Conservation (phyloP, 495 filamentous ascomycete species). For the Pseudoneurospora amorphoporcata region DNA sequence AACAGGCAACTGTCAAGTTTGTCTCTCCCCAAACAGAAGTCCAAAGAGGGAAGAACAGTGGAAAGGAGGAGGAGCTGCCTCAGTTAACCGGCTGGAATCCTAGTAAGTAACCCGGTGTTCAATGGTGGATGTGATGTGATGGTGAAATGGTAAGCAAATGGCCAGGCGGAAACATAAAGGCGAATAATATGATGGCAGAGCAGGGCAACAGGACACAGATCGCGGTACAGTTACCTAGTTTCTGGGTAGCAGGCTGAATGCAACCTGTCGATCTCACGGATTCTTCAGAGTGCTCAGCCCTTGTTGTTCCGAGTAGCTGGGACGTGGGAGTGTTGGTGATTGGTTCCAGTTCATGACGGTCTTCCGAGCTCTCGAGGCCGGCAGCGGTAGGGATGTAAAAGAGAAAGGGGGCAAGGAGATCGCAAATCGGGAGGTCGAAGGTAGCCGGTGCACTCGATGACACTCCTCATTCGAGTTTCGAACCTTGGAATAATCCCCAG, state of each 20-base stretch:
- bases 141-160: background rate
- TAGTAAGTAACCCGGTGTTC: background rate
- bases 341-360: background rate
- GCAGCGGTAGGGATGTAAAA: background rate
- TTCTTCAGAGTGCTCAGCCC: background rate
- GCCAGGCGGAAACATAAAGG: background rate
- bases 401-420: background rate
- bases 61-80: background rate
- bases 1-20: too few species aligned
- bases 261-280: background rate
- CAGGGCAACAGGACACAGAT: background rate
- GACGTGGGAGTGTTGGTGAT: background rate
- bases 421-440: background rate
- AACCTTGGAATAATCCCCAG: background rate
- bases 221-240: too few species aligned
- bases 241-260: background rate
- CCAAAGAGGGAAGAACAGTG: too few species aligned
- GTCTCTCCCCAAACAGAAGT: too few species aligned
- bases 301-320: background rate
- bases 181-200: background rate
- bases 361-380: background rate
- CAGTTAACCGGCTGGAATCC: background rate
- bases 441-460: too few species aligned
- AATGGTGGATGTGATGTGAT: background rate
- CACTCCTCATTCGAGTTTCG: too few species aligned